Base-by-base conservation (phyloP, 2,329 filamentous ascomycete genomes). In the Colletotrichum sp. region DNA sequence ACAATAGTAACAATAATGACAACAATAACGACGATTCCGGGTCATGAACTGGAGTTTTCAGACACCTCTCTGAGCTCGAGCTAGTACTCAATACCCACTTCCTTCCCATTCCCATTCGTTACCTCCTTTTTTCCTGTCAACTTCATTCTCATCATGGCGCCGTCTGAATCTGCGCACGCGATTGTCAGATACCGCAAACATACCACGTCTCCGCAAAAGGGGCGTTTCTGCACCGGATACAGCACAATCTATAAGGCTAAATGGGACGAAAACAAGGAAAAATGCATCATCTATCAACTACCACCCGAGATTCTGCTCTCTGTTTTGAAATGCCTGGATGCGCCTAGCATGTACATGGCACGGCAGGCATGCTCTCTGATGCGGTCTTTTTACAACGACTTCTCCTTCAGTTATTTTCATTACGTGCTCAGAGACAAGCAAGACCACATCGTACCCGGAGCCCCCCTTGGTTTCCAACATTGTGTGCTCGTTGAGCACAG, bases 151-250 rank as follows among this genome's bases (percentile, higher is more conserved):
- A 36, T 8, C 13, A 49, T 49, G 44, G 44, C 44, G 44, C 10
- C 10, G n/a, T 49, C n/a, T 4, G 0, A 49, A 13, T 2, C 44
- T 21, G 18, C 0, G 4, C n/a, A 49, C 10, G 10, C n/a, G 18
- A 49, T 49, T 21, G 44, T 49, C n/a, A 49, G 6, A 21, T 49
- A 49, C 44, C 44, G 44, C 44, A 13, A 2, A 21, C 10, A 21
- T 1, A n/a, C n/a, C 0, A 10, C 10, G 0, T 49, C 10, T 6
- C 18, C 1, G 18, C 8, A n/a, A n/a, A 1, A 49, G 10, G n/a
- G 44, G n/a, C 10, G n/a, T 3, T 49, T 49, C 10, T 49, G 18
- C 44, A 49, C 44, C 44, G 59, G 59, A 34, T 62, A 24, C 28
- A 62, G 9, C 28, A 36, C 30, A 62, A n/a, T 32, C 9, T 34